Base-by-base conservation (phyloP, 371 early-diverging fungal genomes). In the Mucor piriformis region DNA sequence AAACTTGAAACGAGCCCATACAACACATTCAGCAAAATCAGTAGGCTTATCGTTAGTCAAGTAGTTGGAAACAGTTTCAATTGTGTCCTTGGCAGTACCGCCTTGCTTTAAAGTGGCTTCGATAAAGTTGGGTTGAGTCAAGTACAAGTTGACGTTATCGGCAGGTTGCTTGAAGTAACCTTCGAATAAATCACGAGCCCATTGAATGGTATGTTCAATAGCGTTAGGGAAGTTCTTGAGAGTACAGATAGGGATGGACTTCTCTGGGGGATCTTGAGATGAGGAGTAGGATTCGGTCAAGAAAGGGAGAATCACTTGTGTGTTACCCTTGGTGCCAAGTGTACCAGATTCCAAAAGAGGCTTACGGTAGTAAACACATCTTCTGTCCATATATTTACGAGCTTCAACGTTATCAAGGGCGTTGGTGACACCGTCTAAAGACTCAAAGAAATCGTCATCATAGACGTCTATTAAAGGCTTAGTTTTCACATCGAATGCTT, bases 331-430 rank as follows among this genome's bases (percentile, higher is more conserved):
- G 48, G 99, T 99, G 21, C 99, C 99, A 12, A 99, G 85, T 1
- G 99, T 99, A 21, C 99, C 99, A 23, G 97, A 95, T 80, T 99
- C 99, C 61, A 99, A 79, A 63, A 99, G 83, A 16, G 99, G 92
- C 77, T 95, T 99, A 61, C 91, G 84, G 77, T 87, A 96, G 74
- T 92, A 95, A 15, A 99, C 96, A 74, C 99, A 99, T 60, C 99
- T 91, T 59, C 92, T 76, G 79, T 99, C 99, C 82, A 99, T 94
- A 72, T 99, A 99, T 64, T 73, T 68, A 65, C 99, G 92, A 18
- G 99, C 99, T 57, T 99, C 98, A 25, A 99, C 93, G 72, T 99
- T 99, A 77, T 99, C 99, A 61, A 99, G 84, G 5, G 99, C 99
- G 74, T 99, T 99, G 40, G 98, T 95, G 18, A 99, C 96, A 58